phyloP scores from a whole-genome alignment of 495 filamentous ascomycete species.

The Trichocladium antarcticum region DNA sequence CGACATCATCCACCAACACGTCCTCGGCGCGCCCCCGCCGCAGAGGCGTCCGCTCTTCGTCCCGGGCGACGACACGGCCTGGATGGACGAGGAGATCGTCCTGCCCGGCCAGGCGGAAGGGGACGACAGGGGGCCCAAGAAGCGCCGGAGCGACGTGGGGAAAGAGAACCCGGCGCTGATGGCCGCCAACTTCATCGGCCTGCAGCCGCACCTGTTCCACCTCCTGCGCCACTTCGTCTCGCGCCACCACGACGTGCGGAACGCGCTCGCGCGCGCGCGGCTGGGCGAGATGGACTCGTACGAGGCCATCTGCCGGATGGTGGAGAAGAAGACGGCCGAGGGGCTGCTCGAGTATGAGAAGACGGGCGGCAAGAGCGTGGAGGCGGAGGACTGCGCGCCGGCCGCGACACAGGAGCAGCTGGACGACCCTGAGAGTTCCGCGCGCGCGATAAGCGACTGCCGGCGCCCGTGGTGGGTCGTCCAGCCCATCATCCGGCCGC shows the following conservation, averaged over 20 bases:
- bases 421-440: slow-evolving; percentile 44
- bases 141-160: slow-evolving; percentile 21
- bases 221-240: slow-evolving; percentile 71
- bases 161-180: slow-evolving; percentile 31
- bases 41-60: slow-evolving; percentile 60
- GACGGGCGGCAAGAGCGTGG: slow-evolving; percentile 43
- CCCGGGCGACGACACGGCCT: slow-evolving; percentile 46
- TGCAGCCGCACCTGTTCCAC: slow-evolving; percentile 91
- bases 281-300: slow-evolving; percentile 57
- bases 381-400: slow-evolving; percentile 24
- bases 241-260: slow-evolving; percentile 66
- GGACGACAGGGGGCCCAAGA: slow-evolving; percentile 23
- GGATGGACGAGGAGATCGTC: slow-evolving; percentile 30
- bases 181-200: slow-evolving; percentile 64
- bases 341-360: slow-evolving; percentile 63
- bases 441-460: slow-evolving; percentile 55
- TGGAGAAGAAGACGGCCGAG: slow-evolving; percentile 56
- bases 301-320: slow-evolving; percentile 49
- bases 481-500: slow-evolving; percentile 77
- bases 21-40: slow-evolving; percentile 52
- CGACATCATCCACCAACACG: slow-evolving; percentile 72
- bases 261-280: slow-evolving; percentile 57
- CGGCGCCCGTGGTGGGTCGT: slow-evolving; percentile 83
- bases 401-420: slow-evolving; percentile 14
- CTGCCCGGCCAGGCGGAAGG: slow-evolving; percentile 43